Evolutionary conservation across 129 eudicot genomes (phyloP).

Genomic region (Arctium lappa): DNA sequence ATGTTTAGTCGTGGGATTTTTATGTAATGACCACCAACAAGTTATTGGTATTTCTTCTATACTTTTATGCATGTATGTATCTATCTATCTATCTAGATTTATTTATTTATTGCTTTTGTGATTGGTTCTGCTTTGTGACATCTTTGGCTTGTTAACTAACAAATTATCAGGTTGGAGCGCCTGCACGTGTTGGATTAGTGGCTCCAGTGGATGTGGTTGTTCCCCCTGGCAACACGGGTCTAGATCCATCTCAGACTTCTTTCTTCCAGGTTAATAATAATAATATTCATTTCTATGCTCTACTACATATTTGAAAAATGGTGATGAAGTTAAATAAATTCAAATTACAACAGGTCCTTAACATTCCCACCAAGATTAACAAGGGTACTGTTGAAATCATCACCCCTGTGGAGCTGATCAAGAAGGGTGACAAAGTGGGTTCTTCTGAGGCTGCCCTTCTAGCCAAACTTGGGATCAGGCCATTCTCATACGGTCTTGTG

Average conservation of each 20-base stretch:
- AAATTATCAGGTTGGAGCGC: slow-evolving; percentile 96
- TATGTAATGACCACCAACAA: too few species aligned
- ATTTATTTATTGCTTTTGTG: not conserved
- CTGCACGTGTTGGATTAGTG: slow-evolving; percentile 89
- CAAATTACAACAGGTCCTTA: slow-evolving; percentile 47
- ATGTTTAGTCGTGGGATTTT: too few species aligned
- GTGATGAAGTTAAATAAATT: not conserved
- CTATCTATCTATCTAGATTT: too few species aligned
- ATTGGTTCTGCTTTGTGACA: not conserved
- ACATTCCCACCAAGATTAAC: slow-evolving; percentile 68
- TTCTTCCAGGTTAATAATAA: slow-evolving; percentile 66
- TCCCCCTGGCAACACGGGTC: slow-evolving; percentile 74
- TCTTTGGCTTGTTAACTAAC: not conserved
- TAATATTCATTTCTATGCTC: not conserved
- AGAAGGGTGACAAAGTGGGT: slow-evolving; percentile 11
- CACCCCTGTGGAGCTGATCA: too few species aligned
- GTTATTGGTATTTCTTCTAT: not conserved
- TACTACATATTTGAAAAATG: not conserved
- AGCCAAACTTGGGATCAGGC: slow-evolving; percentile 85
- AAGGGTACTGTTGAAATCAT: too few species aligned
- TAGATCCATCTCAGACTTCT: slow-evolving; percentile 50
- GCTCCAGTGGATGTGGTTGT: slow-evolving; percentile 93
- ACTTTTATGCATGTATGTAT: not conserved
- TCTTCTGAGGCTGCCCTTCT: slow-evolving; percentile 90
- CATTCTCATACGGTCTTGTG: slow-evolving; percentile 74